These are phyloP conservation scores for Trichoderma semiorbis DNA, from an alignment of 2,329 filamentous ascomycete species.

Conservation along the genomic window DNA sequence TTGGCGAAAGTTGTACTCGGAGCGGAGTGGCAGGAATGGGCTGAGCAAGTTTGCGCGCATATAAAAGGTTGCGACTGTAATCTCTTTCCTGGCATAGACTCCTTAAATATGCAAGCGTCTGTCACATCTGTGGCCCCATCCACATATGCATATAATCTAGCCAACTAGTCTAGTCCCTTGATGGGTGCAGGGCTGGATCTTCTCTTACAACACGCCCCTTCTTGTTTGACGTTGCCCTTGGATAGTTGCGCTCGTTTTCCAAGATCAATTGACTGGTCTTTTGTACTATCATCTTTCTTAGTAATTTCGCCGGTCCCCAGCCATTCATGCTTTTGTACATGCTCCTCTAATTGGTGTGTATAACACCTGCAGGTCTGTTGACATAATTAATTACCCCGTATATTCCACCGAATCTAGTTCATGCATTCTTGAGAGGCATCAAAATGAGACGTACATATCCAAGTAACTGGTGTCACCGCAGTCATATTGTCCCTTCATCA, in stretches of 20 bases:
- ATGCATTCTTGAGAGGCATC: not conserved
- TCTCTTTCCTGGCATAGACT: not conserved
- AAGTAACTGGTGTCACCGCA: not conserved
- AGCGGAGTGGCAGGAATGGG: not conserved
- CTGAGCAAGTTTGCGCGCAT: not conserved
- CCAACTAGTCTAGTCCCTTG: not conserved
- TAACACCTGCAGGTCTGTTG: not conserved
- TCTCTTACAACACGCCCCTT: not conserved
- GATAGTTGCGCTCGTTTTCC: not conserved
- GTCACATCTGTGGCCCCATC: not conserved
- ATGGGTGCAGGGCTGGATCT: not conserved
- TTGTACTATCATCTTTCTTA: not conserved
- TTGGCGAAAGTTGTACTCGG: not conserved
- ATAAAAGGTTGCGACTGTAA: not conserved
- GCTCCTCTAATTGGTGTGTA: not conserved
- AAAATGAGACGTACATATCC: not conserved
- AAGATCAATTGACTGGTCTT: not conserved
- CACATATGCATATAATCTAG: not conserved
- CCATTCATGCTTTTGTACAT: not conserved
- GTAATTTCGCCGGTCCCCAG: not conserved
- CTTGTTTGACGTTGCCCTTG: not conserved
- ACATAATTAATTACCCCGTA: not conserved
- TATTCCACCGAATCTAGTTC: not conserved
- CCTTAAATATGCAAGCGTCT: not conserved
- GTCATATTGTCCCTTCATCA: not conserved